Evolutionary conservation across 495 filamentous ascomycete genomes (phyloP).

Genomic region (Trichoderma virens): DNA sequence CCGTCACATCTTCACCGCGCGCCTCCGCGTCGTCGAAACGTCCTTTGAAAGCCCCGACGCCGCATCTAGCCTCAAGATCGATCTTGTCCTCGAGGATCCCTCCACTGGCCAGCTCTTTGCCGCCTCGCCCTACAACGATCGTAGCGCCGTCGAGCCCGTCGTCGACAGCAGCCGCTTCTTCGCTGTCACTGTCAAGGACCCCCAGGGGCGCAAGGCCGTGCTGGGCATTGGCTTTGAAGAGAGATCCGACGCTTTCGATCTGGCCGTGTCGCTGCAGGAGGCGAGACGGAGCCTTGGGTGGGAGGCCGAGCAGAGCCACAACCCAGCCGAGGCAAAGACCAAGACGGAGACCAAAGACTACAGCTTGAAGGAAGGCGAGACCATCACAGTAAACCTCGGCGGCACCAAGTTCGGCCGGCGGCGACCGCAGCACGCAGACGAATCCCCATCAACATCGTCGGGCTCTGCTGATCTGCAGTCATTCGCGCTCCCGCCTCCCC

Average conservation of each 20-base stretch:
- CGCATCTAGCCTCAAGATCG: slow-evolving; percentile 46
- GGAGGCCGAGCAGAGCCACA: slow-evolving; percentile 18
- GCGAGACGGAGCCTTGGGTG: slow-evolving; percentile 50
- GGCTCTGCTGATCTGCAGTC: slow-evolving; percentile 25
- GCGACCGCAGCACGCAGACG: slow-evolving; percentile 12
- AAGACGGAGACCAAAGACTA: slow-evolving; percentile 57
- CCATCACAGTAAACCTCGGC: slow-evolving; percentile 69
- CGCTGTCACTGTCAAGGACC: slow-evolving; percentile 66
- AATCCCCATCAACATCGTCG: slow-evolving; percentile 1
- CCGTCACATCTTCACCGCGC: slow-evolving; percentile 72
- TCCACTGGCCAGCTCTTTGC: slow-evolving; percentile 66
- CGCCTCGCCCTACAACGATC: slow-evolving; percentile 60
- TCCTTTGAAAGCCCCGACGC: slow-evolving; percentile 34
- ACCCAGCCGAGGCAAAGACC: slow-evolving; percentile 20
- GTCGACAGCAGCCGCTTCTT: slow-evolving; percentile 73
- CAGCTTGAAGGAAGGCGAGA: slow-evolving; percentile 76
- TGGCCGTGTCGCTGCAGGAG: slow-evolving; percentile 71
- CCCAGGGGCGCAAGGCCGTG: slow-evolving; percentile 58
- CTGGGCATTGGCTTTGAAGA: slow-evolving; percentile 84
- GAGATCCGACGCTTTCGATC: slow-evolving; percentile 73
- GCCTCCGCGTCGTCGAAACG: slow-evolving; percentile 72
- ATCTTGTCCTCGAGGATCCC: slow-evolving; percentile 69
- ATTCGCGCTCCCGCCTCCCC: slow-evolving; percentile 49
- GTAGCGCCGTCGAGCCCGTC: slow-evolving; percentile 58
- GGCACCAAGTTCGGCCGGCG: slow-evolving; percentile 40